A percentile compares a stretch with the other conserved stretches of the same genome.
phyloP scores from a whole-genome alignment of 306 rosid genomes.

The Herpetospermum pedunculosum region DNA sequence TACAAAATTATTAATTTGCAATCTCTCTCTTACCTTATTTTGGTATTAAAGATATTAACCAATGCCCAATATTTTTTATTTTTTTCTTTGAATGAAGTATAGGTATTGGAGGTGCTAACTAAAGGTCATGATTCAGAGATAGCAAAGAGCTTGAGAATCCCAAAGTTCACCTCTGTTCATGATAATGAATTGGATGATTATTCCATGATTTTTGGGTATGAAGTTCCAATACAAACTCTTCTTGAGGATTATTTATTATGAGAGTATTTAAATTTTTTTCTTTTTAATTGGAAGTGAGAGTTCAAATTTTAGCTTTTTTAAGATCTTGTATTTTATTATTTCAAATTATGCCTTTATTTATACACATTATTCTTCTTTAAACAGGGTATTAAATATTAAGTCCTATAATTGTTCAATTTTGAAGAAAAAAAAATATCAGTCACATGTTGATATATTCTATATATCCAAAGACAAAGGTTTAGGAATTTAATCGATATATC shows the following conservation, averaged over 20 bases:
- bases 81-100: background rate
- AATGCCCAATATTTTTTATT: background rate
- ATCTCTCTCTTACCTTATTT: background rate
- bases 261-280: background rate
- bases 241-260: conserved; percentile 53
- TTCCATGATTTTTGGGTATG: conserved; percentile 72
- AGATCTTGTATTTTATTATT: background rate
- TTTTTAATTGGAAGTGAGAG: background rate
- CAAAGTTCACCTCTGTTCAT: conserved; percentile 42
- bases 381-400: background rate
- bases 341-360: background rate
- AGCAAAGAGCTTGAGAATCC: conserved; percentile 55
- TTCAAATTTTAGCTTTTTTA: background rate
- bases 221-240: conserved; percentile 43
- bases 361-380: background rate
- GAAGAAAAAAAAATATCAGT: too few species aligned
- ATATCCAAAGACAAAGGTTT: too few species aligned
- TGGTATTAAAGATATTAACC: background rate
- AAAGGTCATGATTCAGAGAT: conserved; percentile 41
- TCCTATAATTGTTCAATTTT: too few species aligned
- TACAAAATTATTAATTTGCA: background rate
- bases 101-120: conserved; percentile 66
- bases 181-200: conserved; percentile 70
- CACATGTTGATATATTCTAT: background rate
- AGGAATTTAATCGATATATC: too few species aligned